Base-by-base conservation (phyloP, 2,329 filamentous ascomycete genomes). In the Penicillium fuscoglaucum region DNA sequence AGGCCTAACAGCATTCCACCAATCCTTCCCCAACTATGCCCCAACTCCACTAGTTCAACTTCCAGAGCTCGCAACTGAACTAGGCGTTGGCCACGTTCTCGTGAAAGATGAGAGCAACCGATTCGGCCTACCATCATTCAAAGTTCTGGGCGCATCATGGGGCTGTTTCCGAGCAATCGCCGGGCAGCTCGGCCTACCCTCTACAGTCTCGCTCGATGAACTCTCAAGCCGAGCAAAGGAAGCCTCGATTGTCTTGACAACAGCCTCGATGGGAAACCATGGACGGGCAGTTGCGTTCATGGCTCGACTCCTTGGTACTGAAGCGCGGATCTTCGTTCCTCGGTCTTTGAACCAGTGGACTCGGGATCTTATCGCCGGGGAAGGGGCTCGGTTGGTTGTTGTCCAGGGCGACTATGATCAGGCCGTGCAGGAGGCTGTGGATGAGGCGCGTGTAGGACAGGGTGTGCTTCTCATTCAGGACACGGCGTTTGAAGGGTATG, bases 131-230 rank as follows among this genome's bases (percentile, higher is more conserved):
- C 88, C 88, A 0, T 83, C 89, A 0, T 93, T 93, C 79, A 95
- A 95, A 73, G 90, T 93, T 45, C 82, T 93, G 0, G 90, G 90
- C 21, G 90, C 90, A 1, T 90, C 87, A 0, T 93, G 89, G 89
- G 89, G 84, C 0, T 81, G 84, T 3, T 87, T 85, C 65, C 81
- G 83, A 7, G 84, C 87, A 15, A 68, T 90, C 7, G 69, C 76
- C 0, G 68, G 74, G 1, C 71, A 75, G 8, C 72, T 86, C 0
- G 71, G 69, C 2, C 72, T 86, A 0, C 71, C 79, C 0, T 61
- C 77, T 0, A 76, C 77, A 1, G 70, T 79, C 0, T 69, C 74
- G 3, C 66, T 87, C 0, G 73, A 79, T 0, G 72, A 79, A 0
- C 64, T 87, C 1, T 74, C 75, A 3, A 47, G 63, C 0, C 67